Evolutionary conservation across 129 eudicot species (phyloP).

Genomic region (Flaveria trinervia): DNA sequence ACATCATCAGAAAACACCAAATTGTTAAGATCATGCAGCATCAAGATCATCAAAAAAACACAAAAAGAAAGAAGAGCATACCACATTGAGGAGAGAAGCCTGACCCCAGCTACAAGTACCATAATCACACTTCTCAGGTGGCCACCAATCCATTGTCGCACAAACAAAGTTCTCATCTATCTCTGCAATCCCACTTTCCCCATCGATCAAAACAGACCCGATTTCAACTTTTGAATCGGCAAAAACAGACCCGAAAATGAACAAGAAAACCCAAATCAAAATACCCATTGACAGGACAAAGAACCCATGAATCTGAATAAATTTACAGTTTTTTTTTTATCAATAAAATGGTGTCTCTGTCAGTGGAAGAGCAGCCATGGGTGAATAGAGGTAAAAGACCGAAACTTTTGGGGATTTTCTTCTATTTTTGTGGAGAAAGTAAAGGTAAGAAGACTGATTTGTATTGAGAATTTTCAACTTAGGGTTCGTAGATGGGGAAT

Average conservation of each 20-base stretch:
- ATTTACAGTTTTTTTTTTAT: constrained; percentile 1
- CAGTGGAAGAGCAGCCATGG: neutral
- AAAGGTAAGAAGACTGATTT: constrained; percentile 1
- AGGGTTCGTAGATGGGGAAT: neutral
- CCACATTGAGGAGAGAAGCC: constrained; percentile 87
- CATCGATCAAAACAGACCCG: constrained; percentile 54
- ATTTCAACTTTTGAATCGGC: constrained; percentile 36
- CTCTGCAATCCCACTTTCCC: constrained; percentile 52
- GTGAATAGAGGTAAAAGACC: constrained; percentile 2
- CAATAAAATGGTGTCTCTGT: neutral
- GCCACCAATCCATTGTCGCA: constrained; percentile 99
- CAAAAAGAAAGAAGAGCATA: neutral
- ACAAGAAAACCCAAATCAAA: constrained; percentile 35
- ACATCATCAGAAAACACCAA: neutral
- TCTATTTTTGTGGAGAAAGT: neutral
- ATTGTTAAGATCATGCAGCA: neutral
- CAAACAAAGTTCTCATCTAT: constrained; percentile 71
- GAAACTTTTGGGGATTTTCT: neutral
- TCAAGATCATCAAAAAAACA: neutral
- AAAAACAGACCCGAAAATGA: constrained; percentile 36
- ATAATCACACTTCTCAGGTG: constrained; percentile 95
- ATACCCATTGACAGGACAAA: constrained; percentile 45
- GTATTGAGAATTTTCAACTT: neutral
- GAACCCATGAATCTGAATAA: constrained; percentile 38
- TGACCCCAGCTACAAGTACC: constrained; percentile 86